Conservation (phyloP, 2,329 filamentous ascomycete species). For the Colletotrichum sp. region DNA sequence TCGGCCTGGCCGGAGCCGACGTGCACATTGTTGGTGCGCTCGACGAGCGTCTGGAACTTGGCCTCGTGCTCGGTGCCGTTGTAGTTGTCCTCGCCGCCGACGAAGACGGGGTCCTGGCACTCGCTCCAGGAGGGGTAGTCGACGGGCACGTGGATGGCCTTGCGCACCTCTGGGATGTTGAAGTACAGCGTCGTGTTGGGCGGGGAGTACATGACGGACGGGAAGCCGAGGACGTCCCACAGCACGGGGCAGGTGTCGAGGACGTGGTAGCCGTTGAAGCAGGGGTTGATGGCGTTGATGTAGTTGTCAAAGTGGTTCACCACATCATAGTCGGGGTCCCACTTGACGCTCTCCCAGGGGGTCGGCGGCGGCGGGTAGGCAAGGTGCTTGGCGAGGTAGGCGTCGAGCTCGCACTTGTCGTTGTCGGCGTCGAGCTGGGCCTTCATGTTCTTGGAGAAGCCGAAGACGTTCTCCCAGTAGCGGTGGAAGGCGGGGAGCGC, state of each 20-base stretch:
- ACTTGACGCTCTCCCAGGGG: constrained; percentile 46
- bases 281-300: constrained; percentile 69
- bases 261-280: constrained; percentile 80
- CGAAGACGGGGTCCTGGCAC: constrained; percentile 1
- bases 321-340: constrained; percentile 58
- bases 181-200: constrained; percentile 73
- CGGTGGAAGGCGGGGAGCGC: constrained; percentile 65
- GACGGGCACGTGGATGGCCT: constrained; percentile 67
- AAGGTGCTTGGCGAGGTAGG: constrained; percentile 65
- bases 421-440: constrained; percentile 57
- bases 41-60: constrained; percentile 47
- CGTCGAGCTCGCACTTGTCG: constrained; percentile 65
- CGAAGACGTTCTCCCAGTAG: constrained; percentile 64
- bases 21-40: constrained; percentile 69
- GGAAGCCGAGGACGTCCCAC: constrained; percentile 73
- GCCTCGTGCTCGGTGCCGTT: constrained; percentile 14
- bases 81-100: constrained; percentile 3
- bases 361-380: constrained; percentile 70
- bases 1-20: constrained; percentile 76
- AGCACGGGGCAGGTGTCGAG: constrained; percentile 73
- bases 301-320: constrained; percentile 58
- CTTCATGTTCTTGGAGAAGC: constrained; percentile 65
- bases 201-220: constrained; percentile 61
- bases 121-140: constrained; percentile 24
- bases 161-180: constrained; percentile 72